phyloP scores from a whole-genome alignment of 495 filamentous ascomycete species.

The Glarea lozoyensis region DNA sequence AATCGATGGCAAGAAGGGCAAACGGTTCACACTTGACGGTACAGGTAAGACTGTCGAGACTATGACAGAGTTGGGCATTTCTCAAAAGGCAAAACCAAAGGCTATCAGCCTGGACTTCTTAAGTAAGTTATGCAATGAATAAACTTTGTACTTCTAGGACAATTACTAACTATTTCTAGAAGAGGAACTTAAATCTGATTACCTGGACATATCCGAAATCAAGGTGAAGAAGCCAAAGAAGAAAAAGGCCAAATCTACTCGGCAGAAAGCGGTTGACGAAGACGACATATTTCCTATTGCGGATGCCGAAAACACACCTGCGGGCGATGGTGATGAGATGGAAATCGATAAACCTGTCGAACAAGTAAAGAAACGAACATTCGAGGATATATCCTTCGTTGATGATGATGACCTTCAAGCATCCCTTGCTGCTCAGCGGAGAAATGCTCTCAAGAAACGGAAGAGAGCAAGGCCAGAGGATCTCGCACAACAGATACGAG shows the following conservation, averaged over 20 bases:
- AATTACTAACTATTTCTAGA: constrained; percentile 30
- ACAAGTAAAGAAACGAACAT: constrained; percentile 49
- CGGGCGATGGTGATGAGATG: constrained; percentile 51
- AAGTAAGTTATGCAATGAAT: constrained; percentile 19
- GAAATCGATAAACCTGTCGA: constrained; percentile 56
- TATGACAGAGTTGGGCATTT: constrained; percentile 30
- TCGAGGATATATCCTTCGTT: constrained; percentile 61
- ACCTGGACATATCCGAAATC: constrained; percentile 73
- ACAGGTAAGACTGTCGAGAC: constrained; percentile 60
- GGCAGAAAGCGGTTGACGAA: constrained; percentile 59
- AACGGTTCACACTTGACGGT: constrained; percentile 77
- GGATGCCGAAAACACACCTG: constrained; percentile 27
- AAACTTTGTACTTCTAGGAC: not conserved
- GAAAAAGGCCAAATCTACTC: constrained; percentile 72
- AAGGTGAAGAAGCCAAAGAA: constrained; percentile 93
- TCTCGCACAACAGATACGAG: constrained; percentile 69
- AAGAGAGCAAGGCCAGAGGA: constrained; percentile 79
- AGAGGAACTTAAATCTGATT: constrained; percentile 70
- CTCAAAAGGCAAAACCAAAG: constrained; percentile 54
- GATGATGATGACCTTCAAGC: constrained; percentile 93
- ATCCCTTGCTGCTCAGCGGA: constrained; percentile 69
- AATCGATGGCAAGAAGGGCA: constrained; percentile 84
- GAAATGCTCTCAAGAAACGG: constrained; percentile 79
- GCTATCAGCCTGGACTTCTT: constrained; percentile 65
- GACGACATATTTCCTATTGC: constrained; percentile 57